phyloP scores from a whole-genome alignment of 2,329 filamentous ascomycete genomes.

The Cytospora leucostoma region DNA sequence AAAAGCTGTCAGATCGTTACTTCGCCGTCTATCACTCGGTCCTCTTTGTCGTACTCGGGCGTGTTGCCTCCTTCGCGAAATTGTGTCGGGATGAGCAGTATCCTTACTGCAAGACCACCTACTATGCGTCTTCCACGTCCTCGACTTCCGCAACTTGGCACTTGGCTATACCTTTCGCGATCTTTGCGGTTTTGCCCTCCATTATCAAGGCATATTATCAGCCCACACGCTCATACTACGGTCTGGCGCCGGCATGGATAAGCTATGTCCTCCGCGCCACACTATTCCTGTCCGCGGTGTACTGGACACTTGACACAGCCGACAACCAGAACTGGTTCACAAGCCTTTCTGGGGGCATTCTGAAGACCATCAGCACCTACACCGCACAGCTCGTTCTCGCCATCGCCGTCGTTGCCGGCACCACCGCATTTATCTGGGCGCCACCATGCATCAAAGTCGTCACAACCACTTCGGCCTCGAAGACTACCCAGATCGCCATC shows the following conservation, averaged over 20 bases:
- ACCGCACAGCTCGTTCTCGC: conserved; percentile 80
- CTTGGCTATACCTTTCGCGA: conserved; percentile 74
- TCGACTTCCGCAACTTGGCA: conserved; percentile 95
- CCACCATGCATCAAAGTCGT: conserved; percentile 80
- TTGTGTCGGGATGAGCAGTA: conserved; percentile 98
- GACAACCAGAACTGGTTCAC: conserved; percentile 83
- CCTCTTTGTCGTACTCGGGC: conserved; percentile 76
- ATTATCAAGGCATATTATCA: conserved; percentile 79
- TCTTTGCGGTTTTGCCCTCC: conserved; percentile 70
- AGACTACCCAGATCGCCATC: conserved; percentile 66
- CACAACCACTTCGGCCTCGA: conserved; percentile 46
- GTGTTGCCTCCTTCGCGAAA: conserved; percentile 82
- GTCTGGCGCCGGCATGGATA: conserved; percentile 82
- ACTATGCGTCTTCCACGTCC: conserved; percentile 88
- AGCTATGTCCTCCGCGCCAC: conserved; percentile 75
- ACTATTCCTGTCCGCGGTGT: conserved; percentile 73
- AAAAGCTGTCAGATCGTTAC: conserved; percentile 65
- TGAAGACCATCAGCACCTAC: conserved; percentile 76
- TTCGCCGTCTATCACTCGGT: conserved; percentile 83
- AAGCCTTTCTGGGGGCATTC: conserved; percentile 54
- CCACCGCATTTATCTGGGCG: conserved; percentile 81
- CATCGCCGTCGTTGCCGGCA: conserved; percentile 79
- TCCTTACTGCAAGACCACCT: conserved; percentile 93
- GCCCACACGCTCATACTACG: conserved; percentile 84
- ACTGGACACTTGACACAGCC: conserved; percentile 88